Percentiles rank a stretch among this genome's conserved stretches.
Conservation (phyloP, 352 stramenopile species). For the Pythium vanterpoolii region DNA sequence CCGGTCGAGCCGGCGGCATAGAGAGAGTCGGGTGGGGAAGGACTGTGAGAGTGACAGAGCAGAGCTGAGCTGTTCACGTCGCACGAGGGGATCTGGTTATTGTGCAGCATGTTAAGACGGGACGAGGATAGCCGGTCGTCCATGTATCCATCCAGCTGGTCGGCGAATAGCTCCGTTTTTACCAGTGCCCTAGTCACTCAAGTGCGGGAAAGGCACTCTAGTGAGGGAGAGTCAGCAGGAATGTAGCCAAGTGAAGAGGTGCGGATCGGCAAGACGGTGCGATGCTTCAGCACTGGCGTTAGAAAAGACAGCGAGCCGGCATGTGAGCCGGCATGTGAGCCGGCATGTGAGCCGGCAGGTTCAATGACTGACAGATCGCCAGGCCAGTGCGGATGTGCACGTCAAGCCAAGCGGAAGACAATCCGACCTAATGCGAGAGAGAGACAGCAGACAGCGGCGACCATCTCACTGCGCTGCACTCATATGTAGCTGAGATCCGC, state of each 20-base stretch:
- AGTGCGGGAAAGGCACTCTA: background rate
- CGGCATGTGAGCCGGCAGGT: background rate
- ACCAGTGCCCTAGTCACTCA: background rate
- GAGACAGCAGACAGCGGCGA: conserved; percentile 22
- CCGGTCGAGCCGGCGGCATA: background rate
- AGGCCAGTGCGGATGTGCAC: too few relatives aligned
- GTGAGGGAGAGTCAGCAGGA: conserved; percentile 7
- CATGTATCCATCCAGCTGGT: conserved; percentile 6
- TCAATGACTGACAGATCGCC: conserved; percentile 20
- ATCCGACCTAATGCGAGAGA: too few relatives aligned
- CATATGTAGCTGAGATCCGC: too few relatives aligned
- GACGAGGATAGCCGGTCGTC: background rate
- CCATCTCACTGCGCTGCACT: too few relatives aligned
- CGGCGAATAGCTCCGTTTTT: background rate
- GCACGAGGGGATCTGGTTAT: too few relatives aligned
- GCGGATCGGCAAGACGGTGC: too few relatives aligned
- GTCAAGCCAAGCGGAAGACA: too few relatives aligned
- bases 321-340: too few relatives aligned
- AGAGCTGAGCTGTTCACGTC: too few relatives aligned
- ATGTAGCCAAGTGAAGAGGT: conserved; percentile 18
- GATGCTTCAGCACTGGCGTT: background rate
- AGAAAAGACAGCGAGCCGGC: conserved; percentile 1
- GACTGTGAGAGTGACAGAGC: too few relatives aligned
- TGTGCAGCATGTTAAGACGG: too few relatives aligned
- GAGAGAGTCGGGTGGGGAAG: conserved; percentile 11